phyloP scores from a whole-genome alignment of 306 rosid genomes.

The Citrullus mucosospermus region DNA sequence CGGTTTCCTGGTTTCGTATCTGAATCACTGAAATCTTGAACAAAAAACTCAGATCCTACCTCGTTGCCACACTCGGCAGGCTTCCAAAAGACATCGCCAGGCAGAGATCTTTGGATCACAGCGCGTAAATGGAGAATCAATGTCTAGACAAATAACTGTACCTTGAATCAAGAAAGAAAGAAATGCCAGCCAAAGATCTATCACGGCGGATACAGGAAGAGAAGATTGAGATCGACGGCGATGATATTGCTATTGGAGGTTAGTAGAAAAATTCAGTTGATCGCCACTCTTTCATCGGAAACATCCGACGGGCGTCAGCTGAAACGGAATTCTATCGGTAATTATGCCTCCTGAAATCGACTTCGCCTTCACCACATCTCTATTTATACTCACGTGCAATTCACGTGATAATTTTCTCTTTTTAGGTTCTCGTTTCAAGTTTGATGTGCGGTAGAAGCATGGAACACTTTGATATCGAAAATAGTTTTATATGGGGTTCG shows the following conservation, averaged over 20 bases:
- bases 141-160: not conserved
- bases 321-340: not conserved
- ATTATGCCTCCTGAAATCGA: not conserved
- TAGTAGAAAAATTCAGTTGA: not conserved
- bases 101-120: constrained; percentile 4
- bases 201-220: not conserved
- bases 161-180: not conserved
- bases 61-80: not conserved
- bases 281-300: not conserved
- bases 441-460: too few relatives aligned
- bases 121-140: not conserved
- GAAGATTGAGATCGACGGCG: constrained; percentile 34
- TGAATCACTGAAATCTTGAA: not conserved
- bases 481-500: too few relatives aligned
- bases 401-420: not conserved
- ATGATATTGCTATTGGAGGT: not conserved
- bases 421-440: not conserved
- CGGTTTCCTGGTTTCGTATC: not conserved
- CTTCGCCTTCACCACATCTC: not conserved
- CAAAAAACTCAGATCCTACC: not conserved
- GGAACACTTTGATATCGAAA: too few relatives aligned
- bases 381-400: not conserved
- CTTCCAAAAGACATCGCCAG: not conserved
- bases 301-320: not conserved
- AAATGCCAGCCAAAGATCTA: not conserved